A percentile compares a stretch with the other conserved stretches of the same genome.
Evolutionary conservation across 2,329 filamentous ascomycete species (phyloP).

Genomic region (Seiridium cupressi): DNA sequence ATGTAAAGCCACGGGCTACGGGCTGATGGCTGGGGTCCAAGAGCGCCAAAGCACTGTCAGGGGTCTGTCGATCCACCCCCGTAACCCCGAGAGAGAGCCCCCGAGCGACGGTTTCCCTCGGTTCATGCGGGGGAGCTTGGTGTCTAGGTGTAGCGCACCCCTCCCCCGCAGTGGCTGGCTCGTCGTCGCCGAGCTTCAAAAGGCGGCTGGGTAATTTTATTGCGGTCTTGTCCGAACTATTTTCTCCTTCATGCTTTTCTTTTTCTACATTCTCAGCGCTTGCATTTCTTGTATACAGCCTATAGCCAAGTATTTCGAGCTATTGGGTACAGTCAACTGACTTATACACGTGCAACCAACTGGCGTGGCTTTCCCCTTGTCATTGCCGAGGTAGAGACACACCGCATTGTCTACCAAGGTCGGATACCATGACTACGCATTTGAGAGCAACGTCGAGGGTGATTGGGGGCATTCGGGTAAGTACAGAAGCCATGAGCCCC

Average conservation of each 20-base stretch:
- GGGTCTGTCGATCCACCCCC: neutral
- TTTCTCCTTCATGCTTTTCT: neutral
- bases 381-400: constrained; percentile 7
- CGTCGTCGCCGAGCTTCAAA: constrained; percentile 2
- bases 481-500: constrained; percentile 16
- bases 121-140: constrained; percentile 26
- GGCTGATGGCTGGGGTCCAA: too few species aligned
- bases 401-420: neutral
- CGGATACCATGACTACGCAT: constrained; percentile 60
- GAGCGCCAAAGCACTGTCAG: neutral
- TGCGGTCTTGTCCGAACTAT: neutral
- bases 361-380: too few species aligned
- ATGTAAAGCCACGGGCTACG: neutral
- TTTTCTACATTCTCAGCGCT: neutral
- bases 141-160: neutral
- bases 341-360: too few species aligned
- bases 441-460: constrained; percentile 61
- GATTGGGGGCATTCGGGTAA: constrained; percentile 63
- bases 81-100: neutral
- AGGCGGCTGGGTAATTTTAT: neutral
- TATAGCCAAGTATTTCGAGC: too few species aligned
- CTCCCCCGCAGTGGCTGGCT: neutral
- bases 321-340: too few species aligned
- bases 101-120: constrained; percentile 25
- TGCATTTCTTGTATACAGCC: too few species aligned